Conservation (phyloP, 495 filamentous ascomycete species). For the Aspergillus cristatus region DNA sequence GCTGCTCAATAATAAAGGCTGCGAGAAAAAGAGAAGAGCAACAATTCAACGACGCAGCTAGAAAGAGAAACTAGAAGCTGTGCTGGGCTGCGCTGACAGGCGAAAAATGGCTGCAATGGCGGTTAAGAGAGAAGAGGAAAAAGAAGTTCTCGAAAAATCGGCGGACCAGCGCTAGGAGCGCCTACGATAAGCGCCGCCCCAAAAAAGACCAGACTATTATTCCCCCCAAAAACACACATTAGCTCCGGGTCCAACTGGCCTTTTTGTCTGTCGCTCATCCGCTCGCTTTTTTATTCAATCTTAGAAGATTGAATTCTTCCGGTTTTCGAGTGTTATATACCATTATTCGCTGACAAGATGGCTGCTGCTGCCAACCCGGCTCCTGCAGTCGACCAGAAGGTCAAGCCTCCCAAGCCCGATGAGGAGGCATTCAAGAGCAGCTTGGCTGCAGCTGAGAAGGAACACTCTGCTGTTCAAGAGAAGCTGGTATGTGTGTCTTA, state of each 20-base stretch:
- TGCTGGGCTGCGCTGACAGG: too few relatives aligned
- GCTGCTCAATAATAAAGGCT: conserved; percentile 1
- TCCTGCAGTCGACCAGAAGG: conserved; percentile 37
- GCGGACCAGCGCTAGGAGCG: conserved; percentile 20
- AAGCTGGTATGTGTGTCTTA: conserved; percentile 56
- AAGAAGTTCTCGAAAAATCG: conserved; percentile 20
- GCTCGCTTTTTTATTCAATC: conserved; percentile 1
- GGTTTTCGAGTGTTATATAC: conserved; percentile 7
- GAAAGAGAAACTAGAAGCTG: background rate
- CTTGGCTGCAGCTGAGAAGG: conserved; percentile 72
- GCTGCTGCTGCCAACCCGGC: conserved; percentile 26
- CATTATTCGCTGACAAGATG: conserved; percentile 18
- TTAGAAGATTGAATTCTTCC: too few relatives aligned
- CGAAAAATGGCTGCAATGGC: background rate
- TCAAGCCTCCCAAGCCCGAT: conserved; percentile 46
- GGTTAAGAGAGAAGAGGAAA: background rate
- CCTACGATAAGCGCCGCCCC: conserved; percentile 17
- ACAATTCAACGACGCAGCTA: background rate
- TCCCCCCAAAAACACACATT: background rate
- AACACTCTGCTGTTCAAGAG: conserved; percentile 60
- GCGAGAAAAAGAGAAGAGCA: background rate
- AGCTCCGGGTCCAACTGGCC: too few relatives aligned
- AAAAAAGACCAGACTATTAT: conserved; percentile 13
- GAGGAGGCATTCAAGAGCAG: conserved; percentile 50
- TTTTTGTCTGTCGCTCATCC: conserved; percentile 4